These are phyloP conservation scores for Phyllosticta capitalensis DNA, from an alignment of 2,329 filamentous ascomycete species.

Conservation along the genomic window DNA sequence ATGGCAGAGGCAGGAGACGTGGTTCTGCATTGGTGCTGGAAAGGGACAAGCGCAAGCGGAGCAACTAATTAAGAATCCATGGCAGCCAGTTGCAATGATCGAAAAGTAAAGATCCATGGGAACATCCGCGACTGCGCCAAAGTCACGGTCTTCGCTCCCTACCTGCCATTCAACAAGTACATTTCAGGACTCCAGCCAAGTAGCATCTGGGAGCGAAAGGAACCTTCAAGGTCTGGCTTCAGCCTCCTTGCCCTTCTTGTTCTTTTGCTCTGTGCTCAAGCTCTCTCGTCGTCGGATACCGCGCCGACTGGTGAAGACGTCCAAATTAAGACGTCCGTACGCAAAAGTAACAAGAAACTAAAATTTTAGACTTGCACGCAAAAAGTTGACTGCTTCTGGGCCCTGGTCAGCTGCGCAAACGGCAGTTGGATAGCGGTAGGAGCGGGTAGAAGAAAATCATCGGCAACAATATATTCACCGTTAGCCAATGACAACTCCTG, in stretches of 20 bases:
- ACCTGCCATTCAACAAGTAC: not conserved
- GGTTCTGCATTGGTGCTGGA: too few relatives aligned
- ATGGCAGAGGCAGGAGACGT: too few relatives aligned
- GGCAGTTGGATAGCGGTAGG: not conserved
- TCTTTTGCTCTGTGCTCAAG: not conserved
- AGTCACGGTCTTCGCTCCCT: not conserved
- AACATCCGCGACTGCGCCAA: not conserved
- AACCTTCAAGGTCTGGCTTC: not conserved
- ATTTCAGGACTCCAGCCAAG: not conserved
- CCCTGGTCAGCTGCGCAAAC: not conserved
- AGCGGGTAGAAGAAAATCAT: not conserved
- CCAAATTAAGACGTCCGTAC: not conserved
- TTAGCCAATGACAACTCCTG: too few relatives aligned
- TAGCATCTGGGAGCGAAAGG: not conserved
- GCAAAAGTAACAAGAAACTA: not conserved
- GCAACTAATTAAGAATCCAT: too few relatives aligned
- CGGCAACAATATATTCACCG: too few relatives aligned
- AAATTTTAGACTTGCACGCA: not conserved
- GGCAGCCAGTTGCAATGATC: too few relatives aligned
- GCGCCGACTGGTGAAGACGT: not conserved
- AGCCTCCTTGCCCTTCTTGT: not conserved
- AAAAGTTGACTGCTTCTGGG: not conserved
- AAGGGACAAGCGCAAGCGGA: too few relatives aligned
- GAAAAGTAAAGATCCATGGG: not conserved
- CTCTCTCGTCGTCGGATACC: not conserved